Evolutionary conservation across 2,329 filamentous ascomycete genomes (phyloP).

Genomic region (Aureobasidium musti): DNA sequence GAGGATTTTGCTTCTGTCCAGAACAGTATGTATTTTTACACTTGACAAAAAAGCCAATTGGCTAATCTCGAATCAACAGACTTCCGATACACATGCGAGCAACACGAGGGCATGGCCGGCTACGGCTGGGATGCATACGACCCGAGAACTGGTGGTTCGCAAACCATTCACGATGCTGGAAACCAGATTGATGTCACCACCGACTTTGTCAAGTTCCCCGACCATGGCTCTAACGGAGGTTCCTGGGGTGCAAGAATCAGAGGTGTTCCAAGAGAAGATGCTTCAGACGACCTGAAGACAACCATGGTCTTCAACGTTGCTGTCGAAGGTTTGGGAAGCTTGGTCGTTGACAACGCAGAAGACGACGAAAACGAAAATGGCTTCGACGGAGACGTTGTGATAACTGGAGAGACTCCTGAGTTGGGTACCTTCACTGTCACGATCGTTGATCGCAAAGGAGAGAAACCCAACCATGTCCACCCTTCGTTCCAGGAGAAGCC

Average conservation of each 20-base stretch:
- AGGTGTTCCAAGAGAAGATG: constrained; percentile 73
- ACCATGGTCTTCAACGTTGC: constrained; percentile 80
- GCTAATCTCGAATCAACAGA: constrained; percentile 53
- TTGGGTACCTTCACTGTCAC: constrained; percentile 80
- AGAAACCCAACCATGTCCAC: constrained; percentile 59
- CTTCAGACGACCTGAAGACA: constrained; percentile 66
- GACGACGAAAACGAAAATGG: constrained; percentile 57
- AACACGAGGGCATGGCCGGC: constrained; percentile 87
- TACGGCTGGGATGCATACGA: constrained; percentile 99
- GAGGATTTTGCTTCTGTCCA: constrained; percentile 77
- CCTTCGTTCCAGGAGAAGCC: constrained; percentile 68
- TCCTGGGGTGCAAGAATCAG: constrained; percentile 91
- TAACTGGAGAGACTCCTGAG: constrained; percentile 68
- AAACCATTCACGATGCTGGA: constrained; percentile 85
- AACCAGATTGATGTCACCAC: constrained; percentile 91
- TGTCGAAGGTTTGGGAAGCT: constrained; percentile 71
- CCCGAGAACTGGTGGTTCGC: constrained; percentile 78
- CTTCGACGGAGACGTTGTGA: constrained; percentile 62
- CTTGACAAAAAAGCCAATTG: not conserved
- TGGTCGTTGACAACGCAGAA: constrained; percentile 61
- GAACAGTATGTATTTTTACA: constrained; percentile 60
- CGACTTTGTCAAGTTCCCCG: constrained; percentile 89
- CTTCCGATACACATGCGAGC: constrained; percentile 93
- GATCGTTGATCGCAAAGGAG: constrained; percentile 68
- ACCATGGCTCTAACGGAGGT: constrained; percentile 73